Evolutionary conservation across 2,329 filamentous ascomycete species (phyloP).

Genomic region (Decorospora gaudefroyi): DNA sequence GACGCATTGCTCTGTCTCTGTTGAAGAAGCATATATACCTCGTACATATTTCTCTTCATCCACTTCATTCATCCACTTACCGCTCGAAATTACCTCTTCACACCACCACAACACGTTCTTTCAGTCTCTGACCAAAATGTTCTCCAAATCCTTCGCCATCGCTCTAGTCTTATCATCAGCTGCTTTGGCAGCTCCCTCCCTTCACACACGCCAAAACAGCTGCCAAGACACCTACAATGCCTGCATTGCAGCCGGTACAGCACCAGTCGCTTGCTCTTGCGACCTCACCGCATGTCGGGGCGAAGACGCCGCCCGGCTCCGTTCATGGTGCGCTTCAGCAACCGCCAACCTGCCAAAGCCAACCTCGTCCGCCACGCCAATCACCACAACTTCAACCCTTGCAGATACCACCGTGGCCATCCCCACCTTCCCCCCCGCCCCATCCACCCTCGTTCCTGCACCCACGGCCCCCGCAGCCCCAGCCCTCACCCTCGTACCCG

Average conservation of each 20-base stretch:
- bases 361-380: slow-evolving; percentile 9
- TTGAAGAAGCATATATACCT: neutral
- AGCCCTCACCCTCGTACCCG: slow-evolving; percentile 12
- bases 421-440: neutral
- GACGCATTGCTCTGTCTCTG: neutral
- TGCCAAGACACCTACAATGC: slow-evolving; percentile 15
- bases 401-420: neutral
- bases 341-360: slow-evolving; percentile 12
- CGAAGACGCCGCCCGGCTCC: slow-evolving; percentile 14
- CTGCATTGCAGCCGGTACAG: slow-evolving; percentile 15
- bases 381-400: slow-evolving; percentile 7
- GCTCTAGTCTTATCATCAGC: slow-evolving; percentile 14
- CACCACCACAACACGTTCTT: neutral
- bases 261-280: slow-evolving; percentile 18
- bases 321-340: slow-evolving; percentile 17
- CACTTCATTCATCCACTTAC: neutral
- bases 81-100: neutral
- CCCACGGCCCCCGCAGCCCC: slow-evolving; percentile 2
- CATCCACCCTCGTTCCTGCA: neutral
- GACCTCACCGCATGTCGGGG: slow-evolving; percentile 12
- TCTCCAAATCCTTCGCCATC: slow-evolving; percentile 10
- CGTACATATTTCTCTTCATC: neutral
- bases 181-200: slow-evolving; percentile 10
- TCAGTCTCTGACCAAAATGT: slow-evolving; percentile 5
- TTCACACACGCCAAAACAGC: slow-evolving; percentile 9